Evolutionary conservation across 352 stramenopile genomes (phyloP).

Genomic region (Blastocystis sp.): DNA sequence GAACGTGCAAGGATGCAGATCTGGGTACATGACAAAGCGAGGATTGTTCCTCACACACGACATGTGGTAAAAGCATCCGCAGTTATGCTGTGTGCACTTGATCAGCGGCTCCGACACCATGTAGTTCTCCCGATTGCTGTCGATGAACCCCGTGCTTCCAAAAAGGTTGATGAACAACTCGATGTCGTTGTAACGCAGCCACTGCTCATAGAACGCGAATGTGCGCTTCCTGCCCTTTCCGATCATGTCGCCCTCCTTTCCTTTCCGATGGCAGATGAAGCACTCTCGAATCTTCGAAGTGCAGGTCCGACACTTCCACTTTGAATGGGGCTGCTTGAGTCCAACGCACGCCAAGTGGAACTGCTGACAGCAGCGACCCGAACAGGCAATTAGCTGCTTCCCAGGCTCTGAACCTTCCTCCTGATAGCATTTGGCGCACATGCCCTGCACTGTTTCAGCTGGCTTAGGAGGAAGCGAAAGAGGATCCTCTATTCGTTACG

Average conservation of each 20-base stretch:
- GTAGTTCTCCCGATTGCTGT: constrained; percentile 11
- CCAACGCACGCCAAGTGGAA: constrained; percentile 81
- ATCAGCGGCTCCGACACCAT: constrained; percentile 69
- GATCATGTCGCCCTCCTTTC: constrained; percentile 73
- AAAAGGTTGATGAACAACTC: neutral
- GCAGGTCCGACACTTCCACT: constrained; percentile 81
- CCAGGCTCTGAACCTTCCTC: constrained; percentile 78
- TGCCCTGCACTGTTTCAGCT: constrained; percentile 69
- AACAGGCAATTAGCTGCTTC: constrained; percentile 78
- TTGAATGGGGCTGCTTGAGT: constrained; percentile 75
- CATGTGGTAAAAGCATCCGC: constrained; percentile 81
- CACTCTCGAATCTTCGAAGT: constrained; percentile 78
- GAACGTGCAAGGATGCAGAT: constrained; percentile 73
- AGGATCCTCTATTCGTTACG: constrained; percentile 48
- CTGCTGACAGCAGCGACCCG: constrained; percentile 78
- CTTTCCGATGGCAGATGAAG: constrained; percentile 80
- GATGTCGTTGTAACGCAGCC: constrained; percentile 50
- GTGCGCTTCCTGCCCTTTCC: constrained; percentile 70
- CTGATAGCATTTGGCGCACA: constrained; percentile 77
- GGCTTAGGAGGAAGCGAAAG: constrained; percentile 53
- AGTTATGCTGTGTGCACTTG: constrained; percentile 80
- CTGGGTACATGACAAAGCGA: constrained; percentile 77
- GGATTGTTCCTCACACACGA: constrained; percentile 72
- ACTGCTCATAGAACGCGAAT: constrained; percentile 59
- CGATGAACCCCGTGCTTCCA: constrained; percentile 48